These are phyloP conservation scores for Scheffersomyces illinoinensis DNA, from an alignment of 1,139 yeast genomes.

Conservation along the genomic window DNA sequence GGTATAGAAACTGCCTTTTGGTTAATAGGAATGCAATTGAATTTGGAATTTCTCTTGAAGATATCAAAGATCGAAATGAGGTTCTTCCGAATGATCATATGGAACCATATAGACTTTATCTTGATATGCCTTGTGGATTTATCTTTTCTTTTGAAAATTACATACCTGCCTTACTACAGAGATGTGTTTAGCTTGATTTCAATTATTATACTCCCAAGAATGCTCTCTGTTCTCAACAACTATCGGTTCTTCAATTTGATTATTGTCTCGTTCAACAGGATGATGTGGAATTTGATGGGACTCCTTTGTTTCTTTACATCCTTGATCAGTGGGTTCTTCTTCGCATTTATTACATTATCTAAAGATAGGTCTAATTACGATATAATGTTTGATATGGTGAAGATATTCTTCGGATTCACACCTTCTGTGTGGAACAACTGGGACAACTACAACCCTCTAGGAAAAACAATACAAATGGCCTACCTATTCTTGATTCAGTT, in stretches of 20 bases:
- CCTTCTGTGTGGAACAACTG: constrained; percentile 67
- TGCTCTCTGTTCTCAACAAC: constrained; percentile 55
- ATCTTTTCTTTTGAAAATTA: constrained; percentile 24
- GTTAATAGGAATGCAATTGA: constrained; percentile 36
- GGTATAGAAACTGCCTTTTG: constrained; percentile 31
- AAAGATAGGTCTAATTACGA: constrained; percentile 44
- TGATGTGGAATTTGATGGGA: constrained; percentile 58
- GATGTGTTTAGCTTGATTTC: constrained; percentile 49
- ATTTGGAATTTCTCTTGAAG: constrained; percentile 40
- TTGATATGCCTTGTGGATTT: constrained; percentile 33
- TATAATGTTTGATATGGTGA: constrained; percentile 56
- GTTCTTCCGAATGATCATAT: constrained; percentile 38
- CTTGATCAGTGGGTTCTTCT: constrained; percentile 59
- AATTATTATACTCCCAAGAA: constrained; percentile 54
- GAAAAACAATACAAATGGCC: constrained; percentile 50
- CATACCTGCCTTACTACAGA: constrained; percentile 10
- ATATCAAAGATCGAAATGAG: constrained; percentile 43
- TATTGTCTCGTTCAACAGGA: constrained; percentile 51
- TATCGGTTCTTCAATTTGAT: constrained; percentile 56
- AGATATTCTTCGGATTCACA: constrained; percentile 61
- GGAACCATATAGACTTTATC: constrained; percentile 43
- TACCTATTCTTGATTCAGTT: constrained; percentile 60
- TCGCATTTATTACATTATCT: constrained; percentile 56
- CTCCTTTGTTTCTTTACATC: constrained; percentile 52
- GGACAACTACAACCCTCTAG: constrained; percentile 51